Base-by-base conservation (phyloP, 2,329 filamentous ascomycete genomes). In the Mycosphaerella sp. region DNA sequence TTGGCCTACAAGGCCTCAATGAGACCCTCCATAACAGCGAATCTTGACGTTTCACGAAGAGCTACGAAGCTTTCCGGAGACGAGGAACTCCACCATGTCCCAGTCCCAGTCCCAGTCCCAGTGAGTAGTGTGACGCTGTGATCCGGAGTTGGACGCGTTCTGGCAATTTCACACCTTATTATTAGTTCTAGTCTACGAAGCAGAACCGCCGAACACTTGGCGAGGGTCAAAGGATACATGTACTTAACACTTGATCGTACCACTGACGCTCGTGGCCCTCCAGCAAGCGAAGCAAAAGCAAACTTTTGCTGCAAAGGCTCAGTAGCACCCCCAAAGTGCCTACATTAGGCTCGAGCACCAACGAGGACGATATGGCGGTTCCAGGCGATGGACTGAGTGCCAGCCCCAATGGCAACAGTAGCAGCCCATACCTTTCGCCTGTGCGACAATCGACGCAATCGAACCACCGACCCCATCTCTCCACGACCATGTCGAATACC, bases 301-400 rank as follows among this genome's bases (percentile, higher is more conserved):
- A 78, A 54, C 75, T 78, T 30, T 66, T 81, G 17, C 69, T 76
- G 59, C 75, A 76, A 52, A 75, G 77, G 50, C 75, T 73, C 53
- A 73, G 71, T 55, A 76, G 72, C 55, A 25, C 36, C 17, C 65
- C 69, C 44, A 71, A 73, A 42, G 71, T 73, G 17, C 62, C 56
- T 53, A 64, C 54, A 64, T 57, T 61, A 41, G 55, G 52, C 44
- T 45, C 53, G 27, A 53, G 18, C 34, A 45, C 41, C 41, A 41
- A 50, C 28, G 48, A 53, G 16, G 21, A 45, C 46, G 41, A 44
- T 39, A 59, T 49, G 53, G 30, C 52, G 35, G 58, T 44, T 27
- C 51, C 53, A 14, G 13, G 12, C 17, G 44, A 52, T 36, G 42
- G 25, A 35, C 18, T 27, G 34, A 42, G 39, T 40, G 41, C 41